Percentiles rank a stretch among this genome's conserved stretches.
Evolutionary conservation across 768 basidiomycete genomes (phyloP).

Genomic region (Pulveroboletus frians): DNA sequence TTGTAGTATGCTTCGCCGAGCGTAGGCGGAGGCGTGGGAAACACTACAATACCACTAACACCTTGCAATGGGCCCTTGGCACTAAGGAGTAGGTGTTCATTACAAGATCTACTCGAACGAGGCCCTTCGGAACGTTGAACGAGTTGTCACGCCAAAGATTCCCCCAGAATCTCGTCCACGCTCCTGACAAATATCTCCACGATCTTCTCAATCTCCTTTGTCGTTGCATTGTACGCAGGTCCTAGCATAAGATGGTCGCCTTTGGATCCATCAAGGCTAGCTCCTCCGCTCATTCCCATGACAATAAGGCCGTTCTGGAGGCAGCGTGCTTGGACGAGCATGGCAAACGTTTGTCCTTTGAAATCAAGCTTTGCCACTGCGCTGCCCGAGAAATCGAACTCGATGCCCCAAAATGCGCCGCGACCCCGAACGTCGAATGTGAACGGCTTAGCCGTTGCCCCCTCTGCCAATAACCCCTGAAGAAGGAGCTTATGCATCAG

Average conservation of each 20-base stretch:
- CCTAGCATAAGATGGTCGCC: conserved; percentile 73
- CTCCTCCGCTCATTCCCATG: conserved; percentile 71
- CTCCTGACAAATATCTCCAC: conserved; percentile 60
- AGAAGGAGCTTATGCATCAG: conserved; percentile 54
- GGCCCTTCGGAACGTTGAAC: neutral
- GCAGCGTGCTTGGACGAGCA: conserved; percentile 64
- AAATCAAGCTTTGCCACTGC: conserved; percentile 45
- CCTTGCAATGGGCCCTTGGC: neutral
- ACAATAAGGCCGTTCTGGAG: conserved; percentile 62
- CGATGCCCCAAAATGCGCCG: conserved; percentile 80
- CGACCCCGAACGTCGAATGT: conserved; percentile 79
- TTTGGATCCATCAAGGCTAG: conserved; percentile 60
- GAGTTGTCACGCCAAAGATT: conserved; percentile 21
- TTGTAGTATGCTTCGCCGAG: conserved; percentile 19
- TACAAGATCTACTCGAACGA: neutral
- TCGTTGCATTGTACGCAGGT: conserved; percentile 76
- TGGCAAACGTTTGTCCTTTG: conserved; percentile 53
- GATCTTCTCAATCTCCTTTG: conserved; percentile 63
- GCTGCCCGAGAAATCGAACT: conserved; percentile 62
- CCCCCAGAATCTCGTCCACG: conserved; percentile 57
- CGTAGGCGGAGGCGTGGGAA: conserved; percentile 31
- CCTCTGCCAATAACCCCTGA: conserved; percentile 49
- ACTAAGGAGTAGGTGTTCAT: too few species aligned
- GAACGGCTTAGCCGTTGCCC: conserved; percentile 56
- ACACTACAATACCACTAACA: conserved; percentile 8